A percentile compares a stretch with the other conserved stretches of the same genome.
Conservation (phyloP, 306 rosid genomes). For the Acacia crassicarpa region DNA sequence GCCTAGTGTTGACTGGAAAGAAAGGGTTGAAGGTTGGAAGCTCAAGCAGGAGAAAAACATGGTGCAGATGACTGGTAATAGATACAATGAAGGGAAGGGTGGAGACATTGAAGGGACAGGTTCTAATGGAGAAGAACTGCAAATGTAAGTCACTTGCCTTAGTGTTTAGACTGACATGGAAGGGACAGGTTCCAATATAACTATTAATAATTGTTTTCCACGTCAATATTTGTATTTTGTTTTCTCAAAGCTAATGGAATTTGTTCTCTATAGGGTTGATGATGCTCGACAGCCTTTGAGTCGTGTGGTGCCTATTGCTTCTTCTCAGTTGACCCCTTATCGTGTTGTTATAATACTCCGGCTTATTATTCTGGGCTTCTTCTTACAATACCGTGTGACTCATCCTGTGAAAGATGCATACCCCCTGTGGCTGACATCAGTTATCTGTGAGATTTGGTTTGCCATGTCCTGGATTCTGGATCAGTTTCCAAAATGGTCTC, state of each 20-base stretch:
- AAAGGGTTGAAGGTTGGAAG: constrained; percentile 99
- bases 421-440: constrained; percentile 87
- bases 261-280: constrained; percentile 72
- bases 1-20: constrained; percentile 99
- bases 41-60: constrained; percentile 94
- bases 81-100: constrained; percentile 88
- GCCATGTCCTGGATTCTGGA: constrained; percentile 97
- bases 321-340: constrained; percentile 91
- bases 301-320: constrained; percentile 89
- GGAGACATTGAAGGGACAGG: constrained; percentile 93
- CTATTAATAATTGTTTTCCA: too few species aligned
- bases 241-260: constrained; percentile 21
- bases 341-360: constrained; percentile 90
- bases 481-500: constrained; percentile 99
- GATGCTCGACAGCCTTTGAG: constrained; percentile 98
- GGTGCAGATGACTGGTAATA: constrained; percentile 69
- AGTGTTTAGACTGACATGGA: not conserved
- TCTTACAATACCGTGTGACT: constrained; percentile 93
- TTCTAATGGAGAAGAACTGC: constrained; percentile 99
- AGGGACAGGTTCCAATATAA: too few species aligned
- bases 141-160: constrained; percentile 59
- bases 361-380: constrained; percentile 90
- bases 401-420: constrained; percentile 98
- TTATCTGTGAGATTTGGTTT: constrained; percentile 99
- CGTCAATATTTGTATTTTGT: constrained; percentile 10